phyloP scores from a whole-genome alignment of 768 basidiomycete species.

The Heimioporus sp. region DNA sequence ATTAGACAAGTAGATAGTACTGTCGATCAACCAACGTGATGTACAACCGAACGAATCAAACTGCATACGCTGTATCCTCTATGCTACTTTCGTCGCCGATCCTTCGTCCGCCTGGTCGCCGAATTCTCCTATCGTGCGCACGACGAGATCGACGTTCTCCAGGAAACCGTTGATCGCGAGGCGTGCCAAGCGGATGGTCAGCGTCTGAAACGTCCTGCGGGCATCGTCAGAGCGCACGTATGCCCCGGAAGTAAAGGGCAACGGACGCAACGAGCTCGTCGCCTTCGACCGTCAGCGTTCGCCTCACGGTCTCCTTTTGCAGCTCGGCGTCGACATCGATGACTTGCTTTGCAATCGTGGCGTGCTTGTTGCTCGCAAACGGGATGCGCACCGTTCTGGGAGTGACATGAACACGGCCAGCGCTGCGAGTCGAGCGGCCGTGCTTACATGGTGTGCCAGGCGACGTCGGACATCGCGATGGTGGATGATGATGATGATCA shows the following conservation, averaged over 20 bases:
- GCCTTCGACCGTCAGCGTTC: conserved; percentile 64
- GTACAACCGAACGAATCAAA: conserved; percentile 11
- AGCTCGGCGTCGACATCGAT: conserved; percentile 88
- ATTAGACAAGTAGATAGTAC: conserved; percentile 15
- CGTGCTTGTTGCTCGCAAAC: conserved; percentile 71
- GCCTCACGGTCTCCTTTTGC: conserved; percentile 75
- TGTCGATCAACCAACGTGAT: conserved; percentile 16
- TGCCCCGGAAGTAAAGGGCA: neutral
- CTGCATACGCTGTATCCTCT: conserved; percentile 8
- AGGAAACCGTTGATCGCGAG: conserved; percentile 83
- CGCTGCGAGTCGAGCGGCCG: neutral
- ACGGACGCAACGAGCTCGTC: conserved; percentile 76
- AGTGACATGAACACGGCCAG: neutral
- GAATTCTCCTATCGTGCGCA: conserved; percentile 80
- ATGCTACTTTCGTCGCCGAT: neutral
- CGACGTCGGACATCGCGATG: conserved; percentile 24
- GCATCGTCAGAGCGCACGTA: neutral
- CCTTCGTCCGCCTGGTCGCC: conserved; percentile 57
- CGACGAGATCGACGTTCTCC: conserved; percentile 85
- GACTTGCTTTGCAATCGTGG: conserved; percentile 74
- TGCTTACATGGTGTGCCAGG: conserved; percentile 59
- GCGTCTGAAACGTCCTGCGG: conserved; percentile 64
- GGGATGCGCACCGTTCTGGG: conserved; percentile 71
- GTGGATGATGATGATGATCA: neutral
- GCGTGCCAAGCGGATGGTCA: conserved; percentile 84